phyloP scores from a whole-genome alignment of 176 grass and related monocot genomes.

The Zoysia pacifica region DNA sequence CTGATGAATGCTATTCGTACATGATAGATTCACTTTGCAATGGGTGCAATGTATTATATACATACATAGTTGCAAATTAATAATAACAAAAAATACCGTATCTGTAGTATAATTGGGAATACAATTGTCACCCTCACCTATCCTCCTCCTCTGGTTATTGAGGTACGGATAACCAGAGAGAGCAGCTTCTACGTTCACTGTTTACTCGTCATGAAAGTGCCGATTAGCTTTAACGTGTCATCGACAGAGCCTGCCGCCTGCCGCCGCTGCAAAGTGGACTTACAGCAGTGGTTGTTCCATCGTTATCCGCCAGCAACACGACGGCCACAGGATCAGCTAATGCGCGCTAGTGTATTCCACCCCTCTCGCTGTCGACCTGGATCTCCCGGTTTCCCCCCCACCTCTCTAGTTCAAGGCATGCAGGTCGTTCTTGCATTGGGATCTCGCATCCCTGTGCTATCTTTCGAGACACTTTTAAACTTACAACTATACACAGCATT shows the following conservation, averaged over 20 bases:
- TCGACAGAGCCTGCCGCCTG: conserved; percentile 1
- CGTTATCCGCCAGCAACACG: conserved; percentile 25
- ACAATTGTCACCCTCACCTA: not conserved
- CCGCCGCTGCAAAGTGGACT: conserved; percentile 29
- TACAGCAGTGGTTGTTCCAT: conserved; percentile 28
- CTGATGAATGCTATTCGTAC: not conserved
- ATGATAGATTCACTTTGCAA: too few relatives aligned
- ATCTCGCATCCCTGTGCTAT: not conserved
- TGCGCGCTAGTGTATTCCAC: not conserved
- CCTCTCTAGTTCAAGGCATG: not conserved
- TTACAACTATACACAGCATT: too few relatives aligned
- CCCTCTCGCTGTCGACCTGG: not conserved
- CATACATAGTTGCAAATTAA: not conserved
- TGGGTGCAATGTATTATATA: not conserved
- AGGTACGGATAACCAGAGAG: not conserved
- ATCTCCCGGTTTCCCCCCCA: too few relatives aligned
- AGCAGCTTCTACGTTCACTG: not conserved
- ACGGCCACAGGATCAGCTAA: not conserved
- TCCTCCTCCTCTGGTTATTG: not conserved
- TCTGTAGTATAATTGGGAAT: not conserved
- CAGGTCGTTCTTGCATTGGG: not conserved
- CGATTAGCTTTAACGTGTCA: conserved; percentile 35
- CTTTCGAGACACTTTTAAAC: too few relatives aligned
- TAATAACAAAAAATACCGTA: not conserved
- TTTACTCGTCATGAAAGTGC: conserved; percentile 18